phyloP scores from a whole-genome alignment of 163 green algal genomes.

The Prototheca cutis region DNA sequence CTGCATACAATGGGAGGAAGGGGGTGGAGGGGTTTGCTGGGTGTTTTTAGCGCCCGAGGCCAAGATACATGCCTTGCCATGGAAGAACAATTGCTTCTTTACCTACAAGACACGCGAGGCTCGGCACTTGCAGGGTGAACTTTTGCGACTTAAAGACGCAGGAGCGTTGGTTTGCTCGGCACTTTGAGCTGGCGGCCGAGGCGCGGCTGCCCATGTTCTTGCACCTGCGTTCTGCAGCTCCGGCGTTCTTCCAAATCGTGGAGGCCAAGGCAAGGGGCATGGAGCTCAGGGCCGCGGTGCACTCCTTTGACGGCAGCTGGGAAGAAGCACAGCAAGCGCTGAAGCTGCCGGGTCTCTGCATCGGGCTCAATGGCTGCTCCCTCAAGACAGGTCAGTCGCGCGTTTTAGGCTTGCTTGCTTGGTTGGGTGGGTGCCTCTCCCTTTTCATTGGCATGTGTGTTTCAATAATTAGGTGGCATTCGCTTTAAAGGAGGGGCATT shows the following conservation, averaged over 20 bases:
- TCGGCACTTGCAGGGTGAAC: conserved; percentile 55
- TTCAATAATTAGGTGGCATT: too few species aligned
- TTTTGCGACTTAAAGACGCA: conserved; percentile 59
- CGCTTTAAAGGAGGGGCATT: too few species aligned
- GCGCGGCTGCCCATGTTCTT: conserved; percentile 78
- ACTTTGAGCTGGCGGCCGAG: conserved; percentile 47
- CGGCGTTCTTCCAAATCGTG: conserved; percentile 65
- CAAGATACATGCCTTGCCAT: background rate
- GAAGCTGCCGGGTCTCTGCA: conserved; percentile 33
- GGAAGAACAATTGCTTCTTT: background rate
- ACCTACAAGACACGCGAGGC: too few species aligned
- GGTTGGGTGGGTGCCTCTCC: too few species aligned
- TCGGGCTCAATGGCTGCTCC: conserved; percentile 83
- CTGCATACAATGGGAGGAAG: background rate
- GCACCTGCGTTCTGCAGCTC: conserved; percentile 60
- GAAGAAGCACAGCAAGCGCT: conserved; percentile 55
- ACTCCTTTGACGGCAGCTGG: conserved; percentile 73
- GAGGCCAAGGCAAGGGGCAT: conserved; percentile 16
- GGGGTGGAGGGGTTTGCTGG: background rate
- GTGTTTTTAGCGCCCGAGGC: background rate
- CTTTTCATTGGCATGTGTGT: too few species aligned
- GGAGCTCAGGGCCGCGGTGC: conserved; percentile 48
- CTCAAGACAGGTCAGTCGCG: conserved; percentile 58
- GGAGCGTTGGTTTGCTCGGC: conserved; percentile 43
- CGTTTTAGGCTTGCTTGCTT: background rate